Percentiles rank a stretch among this genome's conserved stretches.
These are phyloP conservation scores for Strigomonas galati DNA, from an alignment of 208 protist species.

Conservation along the genomic window DNA sequence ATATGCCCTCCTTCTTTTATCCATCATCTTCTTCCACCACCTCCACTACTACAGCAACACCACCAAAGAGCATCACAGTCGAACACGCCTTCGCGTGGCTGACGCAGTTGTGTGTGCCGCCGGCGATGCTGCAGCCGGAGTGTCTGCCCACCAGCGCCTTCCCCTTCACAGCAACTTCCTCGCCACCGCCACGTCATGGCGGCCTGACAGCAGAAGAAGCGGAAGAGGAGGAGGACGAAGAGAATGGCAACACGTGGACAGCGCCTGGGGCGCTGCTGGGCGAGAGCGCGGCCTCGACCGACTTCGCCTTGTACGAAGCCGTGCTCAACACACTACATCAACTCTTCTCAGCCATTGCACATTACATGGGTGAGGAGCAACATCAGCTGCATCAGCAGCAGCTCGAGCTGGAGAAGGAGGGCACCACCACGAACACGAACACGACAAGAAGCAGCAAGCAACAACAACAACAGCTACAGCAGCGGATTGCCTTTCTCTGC, in stretches of 20 bases:
- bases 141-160: too few relatives aligned
- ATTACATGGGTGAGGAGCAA: too few relatives aligned
- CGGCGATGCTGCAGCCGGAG: neutral
- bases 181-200: too few relatives aligned
- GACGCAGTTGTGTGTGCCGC: neutral
- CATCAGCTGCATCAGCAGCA: too few relatives aligned
- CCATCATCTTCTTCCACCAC: too few relatives aligned
- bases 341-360: too few relatives aligned
- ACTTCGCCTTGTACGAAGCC: conserved; percentile 18
- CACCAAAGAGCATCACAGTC: neutral
- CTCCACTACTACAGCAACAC: too few relatives aligned
- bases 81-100: neutral
- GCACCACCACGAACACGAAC: neutral
- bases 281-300: conserved; percentile 27
- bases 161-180: too few relatives aligned
- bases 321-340: neutral
- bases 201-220: too few relatives aligned
- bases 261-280: neutral
- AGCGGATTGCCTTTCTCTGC: conserved; percentile 12
- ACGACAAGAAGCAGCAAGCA: neutral
- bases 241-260: neutral
- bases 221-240: too few relatives aligned
- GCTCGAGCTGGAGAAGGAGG: neutral
- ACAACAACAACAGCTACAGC: too few relatives aligned
- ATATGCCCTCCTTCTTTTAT: too few relatives aligned